Conservation (phyloP, 2,329 filamentous ascomycete genomes). For the Orbilia oligospora region DNA sequence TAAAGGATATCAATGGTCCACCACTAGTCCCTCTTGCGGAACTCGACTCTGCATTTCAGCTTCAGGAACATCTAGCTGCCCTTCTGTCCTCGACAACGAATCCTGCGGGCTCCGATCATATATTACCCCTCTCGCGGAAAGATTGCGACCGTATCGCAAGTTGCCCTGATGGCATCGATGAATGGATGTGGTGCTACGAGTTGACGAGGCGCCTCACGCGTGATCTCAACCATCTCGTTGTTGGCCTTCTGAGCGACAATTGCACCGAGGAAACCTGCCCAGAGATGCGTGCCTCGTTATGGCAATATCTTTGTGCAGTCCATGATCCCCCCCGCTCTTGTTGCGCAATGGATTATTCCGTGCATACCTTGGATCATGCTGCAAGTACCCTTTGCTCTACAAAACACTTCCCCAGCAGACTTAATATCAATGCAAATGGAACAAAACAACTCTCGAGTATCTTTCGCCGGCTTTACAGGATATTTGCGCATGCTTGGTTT, state of each 20-base stretch:
- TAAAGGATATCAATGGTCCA: slow-evolving; percentile 93
- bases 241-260: slow-evolving; percentile 90
- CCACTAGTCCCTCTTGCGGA: slow-evolving; percentile 77
- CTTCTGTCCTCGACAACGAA: slow-evolving; percentile 86
- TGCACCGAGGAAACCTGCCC: slow-evolving; percentile 92
- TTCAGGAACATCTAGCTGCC: slow-evolving; percentile 96
- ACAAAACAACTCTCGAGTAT: slow-evolving; percentile 92
- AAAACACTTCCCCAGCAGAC: slow-evolving; percentile 91
- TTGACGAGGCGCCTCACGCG: slow-evolving; percentile 95
- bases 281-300: slow-evolving; percentile 98
- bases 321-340: slow-evolving; percentile 97
- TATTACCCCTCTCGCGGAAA: slow-evolving; percentile 80
- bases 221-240: slow-evolving; percentile 91
- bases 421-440: slow-evolving; percentile 69
- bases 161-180: slow-evolving; percentile 85
- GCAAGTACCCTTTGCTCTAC: slow-evolving; percentile 93
- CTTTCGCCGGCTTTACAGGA: slow-evolving; percentile 91
- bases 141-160: slow-evolving; percentile 82
- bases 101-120: slow-evolving; percentile 71
- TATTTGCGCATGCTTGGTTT: slow-evolving; percentile 99
- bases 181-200: slow-evolving; percentile 96
- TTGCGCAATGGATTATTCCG: slow-evolving; percentile 99
- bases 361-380: slow-evolving; percentile 97
- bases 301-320: slow-evolving; percentile 98
- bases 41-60: slow-evolving; percentile 97